Evolutionary conservation across 2,329 filamentous ascomycete genomes (phyloP), one percentile per base, ranked within the genome.

Genomic region (Stachybotrys chartarum): DNA sequence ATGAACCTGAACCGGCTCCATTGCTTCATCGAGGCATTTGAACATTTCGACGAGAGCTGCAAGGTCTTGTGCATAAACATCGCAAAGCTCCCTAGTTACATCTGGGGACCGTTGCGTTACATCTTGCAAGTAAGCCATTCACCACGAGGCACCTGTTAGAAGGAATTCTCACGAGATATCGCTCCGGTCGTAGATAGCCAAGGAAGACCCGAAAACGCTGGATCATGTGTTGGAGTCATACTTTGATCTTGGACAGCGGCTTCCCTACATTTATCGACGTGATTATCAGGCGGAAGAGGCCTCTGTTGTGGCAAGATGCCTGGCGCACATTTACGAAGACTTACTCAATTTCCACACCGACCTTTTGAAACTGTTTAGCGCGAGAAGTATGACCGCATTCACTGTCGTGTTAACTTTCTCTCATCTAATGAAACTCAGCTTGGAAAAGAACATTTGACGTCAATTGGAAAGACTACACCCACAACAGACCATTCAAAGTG

Each of bases 61-160:
- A 30, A 31, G 3, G 48, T 7, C 2, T 12, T 50, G 30, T 12
- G 30, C n/a, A 24, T 31, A 8, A 30, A 24, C 14, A 18, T 31
- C 14, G 32, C n/a, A 11, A 30, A 68, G 59, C 61, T 71, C 53
- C 59, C 60, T 55, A 53, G 55, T 8, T 65, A 54, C n/a, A 59
- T 69, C 39, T 69, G 67, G 67, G 67, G 67, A 1, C 64, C 66
- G 14, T 30, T 50, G 48, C 1, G 58, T 64, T n/a, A 55, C 56
- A 8, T 64, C 30, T 24, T 50, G 48, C 30, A 30, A 17, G 46
- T 17, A 14, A 10, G 24, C 16, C 8, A 17, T 48, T 48, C 10
- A 17, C 46, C 6, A 12, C 3, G 11, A 17, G 24, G 3, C 16
- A 17, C 24, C 10, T 48, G n/a, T 7, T 6, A 10, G n/a, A 48